Base-by-base conservation (phyloP, 495 filamentous ascomycete genomes). In the Penicillium pulvis region DNA sequence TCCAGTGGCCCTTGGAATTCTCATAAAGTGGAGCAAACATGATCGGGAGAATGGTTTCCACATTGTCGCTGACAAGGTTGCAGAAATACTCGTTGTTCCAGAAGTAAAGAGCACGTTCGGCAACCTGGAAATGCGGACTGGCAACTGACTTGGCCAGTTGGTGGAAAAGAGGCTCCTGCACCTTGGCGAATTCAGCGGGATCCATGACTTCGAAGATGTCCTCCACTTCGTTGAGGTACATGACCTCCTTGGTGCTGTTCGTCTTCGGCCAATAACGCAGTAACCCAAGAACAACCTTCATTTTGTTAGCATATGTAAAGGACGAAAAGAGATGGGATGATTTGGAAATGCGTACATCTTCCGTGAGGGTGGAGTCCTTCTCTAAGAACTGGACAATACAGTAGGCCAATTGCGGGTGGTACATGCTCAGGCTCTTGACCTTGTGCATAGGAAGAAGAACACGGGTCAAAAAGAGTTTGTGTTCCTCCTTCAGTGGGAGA, bases 61-160 rank as follows among this genome's bases (percentile, higher is more conserved):
- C 94, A 68, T 99, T 98, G 73, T 99, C 94, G 80, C 93, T 97
- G 53, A 99, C 94, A 55, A 99, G 79, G 68, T 99, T 99, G 80
- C 94, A 99, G 79, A 99, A 99, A 67, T 99, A 99, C 71, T 99
- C 94, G 69, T 99, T 99, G 75, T 99, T 99, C 94, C 94, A 99
- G 80, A 98, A 99, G 77, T 99, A 99, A 24, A 99, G 85, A 2
- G 95, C 94, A 62, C 94, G 85, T 71, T 99, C 94, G 33, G 94
- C 94, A 44, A 98, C 94, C 84, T 99, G 94, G 78, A 99, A 99
- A 77, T 99, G 94, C 19, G 94, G 94, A 63, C 95, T 98, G 23
- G 94, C 94, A 36, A 99, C 94, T 19, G 93, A 97, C 73, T 98
- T 98, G 24, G 94, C 93, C 53, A 99, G 81, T 70, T 99, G 94